Percentiles rank a stretch among this genome's conserved stretches.
phyloP scores from a whole-genome alignment of 306 rosid genomes.

The Hippophae rhamnoides region DNA sequence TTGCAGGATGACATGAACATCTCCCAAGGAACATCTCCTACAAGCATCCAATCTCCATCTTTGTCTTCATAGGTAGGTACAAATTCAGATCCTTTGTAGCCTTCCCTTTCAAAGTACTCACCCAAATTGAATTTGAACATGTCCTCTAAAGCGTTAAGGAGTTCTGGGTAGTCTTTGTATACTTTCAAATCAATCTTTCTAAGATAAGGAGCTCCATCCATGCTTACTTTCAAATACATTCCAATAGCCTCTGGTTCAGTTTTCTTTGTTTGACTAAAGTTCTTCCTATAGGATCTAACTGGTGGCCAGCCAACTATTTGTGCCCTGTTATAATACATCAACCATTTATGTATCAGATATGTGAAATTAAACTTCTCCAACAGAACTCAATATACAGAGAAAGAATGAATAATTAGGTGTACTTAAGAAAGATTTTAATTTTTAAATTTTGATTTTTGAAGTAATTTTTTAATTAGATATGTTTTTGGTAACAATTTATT shows the following conservation, averaged over 20 bases:
- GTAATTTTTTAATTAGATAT: too few relatives aligned
- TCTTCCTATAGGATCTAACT: slow-evolving; percentile 62
- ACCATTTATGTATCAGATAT: slow-evolving; percentile 1
- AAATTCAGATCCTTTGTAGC: slow-evolving; percentile 77
- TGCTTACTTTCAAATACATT: slow-evolving; percentile 73
- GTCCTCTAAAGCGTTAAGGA: slow-evolving; percentile 58
- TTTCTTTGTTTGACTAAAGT: slow-evolving; percentile 38
- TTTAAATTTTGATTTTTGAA: too few relatives aligned
- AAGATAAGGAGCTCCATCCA: slow-evolving; percentile 96
- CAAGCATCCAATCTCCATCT: slow-evolving; percentile 95
- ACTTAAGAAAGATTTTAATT: too few relatives aligned
- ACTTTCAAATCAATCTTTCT: slow-evolving; percentile 72
- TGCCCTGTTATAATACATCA: slow-evolving; percentile 34
- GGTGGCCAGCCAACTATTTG: slow-evolving; percentile 98
- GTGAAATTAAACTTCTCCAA: neutral
- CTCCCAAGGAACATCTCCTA: slow-evolving; percentile 99
- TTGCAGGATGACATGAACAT: slow-evolving; percentile 88
- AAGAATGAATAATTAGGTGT: too few relatives aligned
- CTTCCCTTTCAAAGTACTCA: slow-evolving; percentile 73
- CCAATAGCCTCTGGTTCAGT: slow-evolving; percentile 45
- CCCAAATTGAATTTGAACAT: slow-evolving; percentile 78
- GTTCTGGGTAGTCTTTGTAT: slow-evolving; percentile 51
- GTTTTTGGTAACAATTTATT: too few relatives aligned
- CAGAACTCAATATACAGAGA: too few relatives aligned
- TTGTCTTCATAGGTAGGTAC: slow-evolving; percentile 89